Evolutionary conservation across 768 basidiomycete genomes (phyloP).

Genomic region (Lanmaoa pseudosensibilis): DNA sequence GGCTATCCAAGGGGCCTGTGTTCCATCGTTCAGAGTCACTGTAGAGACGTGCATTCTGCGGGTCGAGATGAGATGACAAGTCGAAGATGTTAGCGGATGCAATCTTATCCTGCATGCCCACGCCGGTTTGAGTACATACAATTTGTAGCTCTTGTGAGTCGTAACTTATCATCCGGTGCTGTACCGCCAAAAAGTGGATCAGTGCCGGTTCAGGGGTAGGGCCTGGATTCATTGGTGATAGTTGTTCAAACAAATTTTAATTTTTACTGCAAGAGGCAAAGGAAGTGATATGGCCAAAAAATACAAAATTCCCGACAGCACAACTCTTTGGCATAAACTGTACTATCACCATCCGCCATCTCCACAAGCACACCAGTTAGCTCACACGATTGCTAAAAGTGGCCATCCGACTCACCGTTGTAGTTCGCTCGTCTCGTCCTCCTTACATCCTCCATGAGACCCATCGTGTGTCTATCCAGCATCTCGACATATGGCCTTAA

Average conservation of each 20-base stretch:
- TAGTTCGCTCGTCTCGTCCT: slow-evolving; percentile 20
- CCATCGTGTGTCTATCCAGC: slow-evolving; percentile 67
- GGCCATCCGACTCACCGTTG: slow-evolving; percentile 12
- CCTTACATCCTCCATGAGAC: slow-evolving; percentile 33
- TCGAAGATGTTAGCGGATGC: background rate
- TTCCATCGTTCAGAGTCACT: slow-evolving; percentile 56
- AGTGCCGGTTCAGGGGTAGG: too few species aligned
- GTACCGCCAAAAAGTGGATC: too few species aligned
- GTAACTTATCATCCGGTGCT: too few species aligned
- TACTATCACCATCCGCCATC: slow-evolving; percentile 30
- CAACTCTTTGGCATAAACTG: background rate
- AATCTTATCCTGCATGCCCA: background rate
- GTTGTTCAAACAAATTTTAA: too few species aligned
- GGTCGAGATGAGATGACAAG: slow-evolving; percentile 8
- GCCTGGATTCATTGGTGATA: too few species aligned
- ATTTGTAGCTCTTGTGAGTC: too few species aligned
- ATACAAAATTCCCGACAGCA: too few species aligned
- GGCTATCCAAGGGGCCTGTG: slow-evolving; percentile 54
- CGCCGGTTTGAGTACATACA: too few species aligned
- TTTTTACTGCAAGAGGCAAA: too few species aligned
- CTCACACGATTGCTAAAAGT: background rate
- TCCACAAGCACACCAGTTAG: slow-evolving; percentile 5
- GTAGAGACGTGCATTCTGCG: slow-evolving; percentile 29
- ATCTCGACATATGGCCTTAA: slow-evolving; percentile 88
- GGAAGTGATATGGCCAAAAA: too few species aligned